Conservation (phyloP, 192 early-diverging fungal genomes). For the Borealophlyctis nickersoniae region DNA sequence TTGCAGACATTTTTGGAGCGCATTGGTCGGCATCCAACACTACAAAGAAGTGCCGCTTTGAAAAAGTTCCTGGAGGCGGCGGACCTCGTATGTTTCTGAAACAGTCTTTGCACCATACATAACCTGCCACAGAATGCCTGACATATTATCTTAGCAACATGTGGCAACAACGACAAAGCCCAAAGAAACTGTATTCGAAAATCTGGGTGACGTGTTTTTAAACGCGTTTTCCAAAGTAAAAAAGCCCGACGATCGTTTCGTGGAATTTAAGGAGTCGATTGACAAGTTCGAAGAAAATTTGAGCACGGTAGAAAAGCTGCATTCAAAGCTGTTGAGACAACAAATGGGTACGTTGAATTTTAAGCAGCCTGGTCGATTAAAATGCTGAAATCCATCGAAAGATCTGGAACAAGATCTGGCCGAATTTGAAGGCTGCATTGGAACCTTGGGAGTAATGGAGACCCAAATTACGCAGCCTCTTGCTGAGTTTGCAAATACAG, state of each 20-base stretch:
- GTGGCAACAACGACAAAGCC: neutral
- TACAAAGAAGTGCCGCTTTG: constrained; percentile 67
- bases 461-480: constrained; percentile 77
- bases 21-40: constrained; percentile 73
- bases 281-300: constrained; percentile 87
- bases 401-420: constrained; percentile 77
- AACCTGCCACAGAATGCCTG: neutral
- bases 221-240: constrained; percentile 89
- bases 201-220: constrained; percentile 77
- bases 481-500: constrained; percentile 69
- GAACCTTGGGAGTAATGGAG: constrained; percentile 78
- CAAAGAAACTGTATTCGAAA: constrained; percentile 63
- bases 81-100: constrained; percentile 46
- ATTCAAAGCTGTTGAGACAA: constrained; percentile 58
- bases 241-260: constrained; percentile 82
- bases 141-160: neutral
- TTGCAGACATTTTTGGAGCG: constrained; percentile 85
- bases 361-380: neutral
- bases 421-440: constrained; percentile 74
- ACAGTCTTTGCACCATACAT: too few relatives aligned
- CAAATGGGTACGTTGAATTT: constrained; percentile 52
- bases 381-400: constrained; percentile 16
- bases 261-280: constrained; percentile 75
- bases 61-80: constrained; percentile 80
- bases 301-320: constrained; percentile 78